A percentile compares a stretch with the other conserved stretches of the same genome.
phyloP scores from a whole-genome alignment of 1,284 basidiomycete species.

The Ganoderma lingzhi region DNA sequence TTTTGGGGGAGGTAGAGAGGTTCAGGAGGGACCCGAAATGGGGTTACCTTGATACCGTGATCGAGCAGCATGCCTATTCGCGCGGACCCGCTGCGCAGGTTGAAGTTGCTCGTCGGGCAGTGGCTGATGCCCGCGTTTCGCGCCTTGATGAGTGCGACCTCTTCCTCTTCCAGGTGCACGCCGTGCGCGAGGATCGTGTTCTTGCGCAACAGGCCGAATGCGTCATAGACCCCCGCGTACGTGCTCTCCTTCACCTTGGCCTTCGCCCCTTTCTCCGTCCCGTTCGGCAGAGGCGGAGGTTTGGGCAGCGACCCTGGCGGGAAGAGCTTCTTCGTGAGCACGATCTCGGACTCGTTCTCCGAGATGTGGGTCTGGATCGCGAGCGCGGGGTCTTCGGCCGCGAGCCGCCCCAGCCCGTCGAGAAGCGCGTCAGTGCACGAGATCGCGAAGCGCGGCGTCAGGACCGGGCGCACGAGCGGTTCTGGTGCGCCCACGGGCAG shows the following conservation, averaged over 20 bases:
- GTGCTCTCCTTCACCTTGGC: slow-evolving; percentile 46
- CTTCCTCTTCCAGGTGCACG: slow-evolving; percentile 80
- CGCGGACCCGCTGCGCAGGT: slow-evolving; percentile 86
- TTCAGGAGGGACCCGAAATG: not conserved
- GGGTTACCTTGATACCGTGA: slow-evolving; percentile 80
- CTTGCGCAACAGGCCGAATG: slow-evolving; percentile 74
- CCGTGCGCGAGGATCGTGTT: slow-evolving; percentile 94
- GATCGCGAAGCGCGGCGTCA: slow-evolving; percentile 96
- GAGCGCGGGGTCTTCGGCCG: slow-evolving; percentile 61
- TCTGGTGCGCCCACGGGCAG: slow-evolving; percentile 32
- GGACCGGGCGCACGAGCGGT: slow-evolving; percentile 83
- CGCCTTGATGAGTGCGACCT: slow-evolving; percentile 77
- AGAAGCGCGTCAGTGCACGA: slow-evolving; percentile 87
- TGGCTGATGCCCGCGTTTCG: slow-evolving; percentile 86
- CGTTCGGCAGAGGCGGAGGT: slow-evolving; percentile 20
- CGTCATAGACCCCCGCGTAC: slow-evolving; percentile 88
- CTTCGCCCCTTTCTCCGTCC: slow-evolving; percentile 44
- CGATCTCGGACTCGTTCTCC: slow-evolving; percentile 86
- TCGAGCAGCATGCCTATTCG: slow-evolving; percentile 84
- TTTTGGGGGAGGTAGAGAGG: not conserved
- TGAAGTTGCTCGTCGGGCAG: slow-evolving; percentile 94
- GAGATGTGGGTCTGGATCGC: slow-evolving; percentile 94
- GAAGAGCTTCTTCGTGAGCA: slow-evolving; percentile 73
- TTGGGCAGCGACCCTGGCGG: slow-evolving; percentile 43
- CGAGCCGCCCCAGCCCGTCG: slow-evolving; percentile 66